Evolutionary conservation across 2,329 filamentous ascomycete genomes (phyloP).

Genomic region (Fusarium nelsonii): DNA sequence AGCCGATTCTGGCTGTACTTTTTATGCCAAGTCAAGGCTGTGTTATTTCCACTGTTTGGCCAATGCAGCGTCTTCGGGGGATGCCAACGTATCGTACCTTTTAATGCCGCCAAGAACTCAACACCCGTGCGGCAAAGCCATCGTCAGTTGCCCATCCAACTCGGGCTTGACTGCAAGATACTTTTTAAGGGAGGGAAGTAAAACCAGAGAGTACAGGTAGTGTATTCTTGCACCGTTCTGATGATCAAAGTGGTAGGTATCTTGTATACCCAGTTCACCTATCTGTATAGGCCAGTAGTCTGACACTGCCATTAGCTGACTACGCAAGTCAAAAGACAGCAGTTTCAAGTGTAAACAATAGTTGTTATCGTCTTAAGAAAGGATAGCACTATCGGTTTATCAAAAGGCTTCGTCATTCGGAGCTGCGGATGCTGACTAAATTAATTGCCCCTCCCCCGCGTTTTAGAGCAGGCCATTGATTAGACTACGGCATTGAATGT

Average conservation of each 20-base stretch:
- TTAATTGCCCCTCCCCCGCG: slow-evolving; percentile 35
- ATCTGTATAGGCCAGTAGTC: too few relatives aligned
- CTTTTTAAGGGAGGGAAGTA: slow-evolving; percentile 26
- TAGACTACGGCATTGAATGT: not conserved
- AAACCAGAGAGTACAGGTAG: not conserved
- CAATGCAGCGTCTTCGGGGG: not conserved
- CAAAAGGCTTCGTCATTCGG: slow-evolving; percentile 39
- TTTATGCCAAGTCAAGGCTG: not conserved
- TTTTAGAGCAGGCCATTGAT: slow-evolving; percentile 4
- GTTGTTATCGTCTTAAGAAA: not conserved
- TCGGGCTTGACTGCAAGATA: not conserved
- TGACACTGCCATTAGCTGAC: too few relatives aligned
- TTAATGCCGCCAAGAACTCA: not conserved
- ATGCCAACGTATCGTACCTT: not conserved
- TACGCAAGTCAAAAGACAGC: not conserved
- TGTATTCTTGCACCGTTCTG: not conserved
- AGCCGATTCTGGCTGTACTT: too few relatives aligned
- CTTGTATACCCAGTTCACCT: too few relatives aligned
- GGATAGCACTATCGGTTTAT: not conserved
- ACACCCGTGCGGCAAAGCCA: slow-evolving; percentile 40
- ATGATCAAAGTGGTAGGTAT: not conserved
- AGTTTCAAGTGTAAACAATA: too few relatives aligned
- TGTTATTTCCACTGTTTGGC: not conserved
- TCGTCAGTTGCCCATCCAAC: slow-evolving; percentile 44
- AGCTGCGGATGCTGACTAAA: slow-evolving; percentile 43